phyloP scores from a whole-genome alignment of 2,329 filamentous ascomycete genomes.

The Gnomoniopsis smithogilvyi region DNA sequence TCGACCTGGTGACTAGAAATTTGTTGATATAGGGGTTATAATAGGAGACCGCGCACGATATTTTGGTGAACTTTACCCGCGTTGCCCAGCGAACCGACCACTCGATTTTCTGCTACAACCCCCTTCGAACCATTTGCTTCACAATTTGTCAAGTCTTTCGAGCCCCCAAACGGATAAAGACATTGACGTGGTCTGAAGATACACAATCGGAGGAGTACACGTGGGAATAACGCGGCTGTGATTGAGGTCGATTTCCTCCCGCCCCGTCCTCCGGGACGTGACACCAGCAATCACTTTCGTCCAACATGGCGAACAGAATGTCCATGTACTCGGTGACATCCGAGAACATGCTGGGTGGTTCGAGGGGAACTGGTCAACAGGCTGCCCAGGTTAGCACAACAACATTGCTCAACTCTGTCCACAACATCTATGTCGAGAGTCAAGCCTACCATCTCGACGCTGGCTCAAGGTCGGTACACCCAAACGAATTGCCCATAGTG shows the following conservation, averaged over 20 bases:
- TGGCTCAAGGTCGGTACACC: constrained; percentile 50
- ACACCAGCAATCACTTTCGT: constrained; percentile 23
- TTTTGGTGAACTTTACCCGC: constrained; percentile 10
- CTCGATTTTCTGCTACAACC: not conserved
- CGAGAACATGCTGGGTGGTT: constrained; percentile 54
- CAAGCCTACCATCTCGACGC: constrained; percentile 86
- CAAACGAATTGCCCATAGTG: not conserved
- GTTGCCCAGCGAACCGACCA: constrained; percentile 27
- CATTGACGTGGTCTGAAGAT: not conserved
- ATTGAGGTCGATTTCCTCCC: constrained; percentile 18
- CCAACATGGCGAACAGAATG: constrained; percentile 60
- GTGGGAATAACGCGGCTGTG: constrained; percentile 1
- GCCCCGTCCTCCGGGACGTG: constrained; percentile 32
- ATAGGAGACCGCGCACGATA: constrained; percentile 4
- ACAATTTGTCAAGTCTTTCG: not conserved
- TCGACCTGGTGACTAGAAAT: not conserved
- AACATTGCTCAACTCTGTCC: constrained; percentile 85
- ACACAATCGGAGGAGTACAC: not conserved
- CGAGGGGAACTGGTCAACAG: constrained; percentile 59
- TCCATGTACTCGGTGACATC: constrained; percentile 68
- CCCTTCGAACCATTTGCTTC: not conserved
- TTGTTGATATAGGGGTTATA: constrained; percentile 5
- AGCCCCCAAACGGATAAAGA: not conserved
- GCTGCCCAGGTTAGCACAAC: constrained; percentile 85
- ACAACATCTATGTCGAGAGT: constrained; percentile 80